A percentile compares a stretch with the other conserved stretches of the same genome.
Evolutionary conservation across 441 rosid species (phyloP).

Genomic region (Metrosideros polymorpha): DNA sequence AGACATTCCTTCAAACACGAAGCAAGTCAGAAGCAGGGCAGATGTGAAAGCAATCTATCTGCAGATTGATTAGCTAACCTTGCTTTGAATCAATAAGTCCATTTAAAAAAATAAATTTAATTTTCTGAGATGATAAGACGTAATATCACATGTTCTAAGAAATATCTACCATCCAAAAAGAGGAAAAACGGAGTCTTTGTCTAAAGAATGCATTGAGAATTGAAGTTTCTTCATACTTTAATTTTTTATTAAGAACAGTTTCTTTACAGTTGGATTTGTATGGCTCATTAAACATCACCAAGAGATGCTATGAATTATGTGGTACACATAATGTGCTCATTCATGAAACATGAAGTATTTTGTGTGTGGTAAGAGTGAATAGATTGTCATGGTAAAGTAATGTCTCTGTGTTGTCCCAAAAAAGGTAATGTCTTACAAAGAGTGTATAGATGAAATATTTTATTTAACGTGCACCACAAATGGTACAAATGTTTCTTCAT

Average conservation of each 20-base stretch:
- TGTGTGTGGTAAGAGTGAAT: neutral
- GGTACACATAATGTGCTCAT: neutral
- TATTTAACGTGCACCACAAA: neutral
- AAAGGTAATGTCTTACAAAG: neutral
- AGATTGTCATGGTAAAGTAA: neutral
- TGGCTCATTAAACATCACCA: rapidly evolving
- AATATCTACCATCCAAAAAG: neutral
- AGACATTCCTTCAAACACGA: neutral
- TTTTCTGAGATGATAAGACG: neutral
- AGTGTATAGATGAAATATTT: neutral
- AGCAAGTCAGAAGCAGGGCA: neutral
- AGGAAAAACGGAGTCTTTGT: neutral
- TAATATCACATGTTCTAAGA: neutral
- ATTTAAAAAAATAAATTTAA: neutral
- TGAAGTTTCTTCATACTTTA: neutral
- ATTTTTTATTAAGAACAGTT: neutral
- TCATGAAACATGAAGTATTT: neutral
- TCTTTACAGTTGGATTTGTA: neutral
- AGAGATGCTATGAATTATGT: neutral
- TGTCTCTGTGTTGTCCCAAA: neutral
- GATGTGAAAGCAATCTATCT: neutral
- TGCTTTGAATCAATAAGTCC: neutral
- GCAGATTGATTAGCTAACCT: neutral
- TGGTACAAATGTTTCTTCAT: neutral
- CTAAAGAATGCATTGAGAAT: neutral